phyloP scores from a whole-genome alignment of 2,329 filamentous ascomycete species.

The Nemania serpens region DNA sequence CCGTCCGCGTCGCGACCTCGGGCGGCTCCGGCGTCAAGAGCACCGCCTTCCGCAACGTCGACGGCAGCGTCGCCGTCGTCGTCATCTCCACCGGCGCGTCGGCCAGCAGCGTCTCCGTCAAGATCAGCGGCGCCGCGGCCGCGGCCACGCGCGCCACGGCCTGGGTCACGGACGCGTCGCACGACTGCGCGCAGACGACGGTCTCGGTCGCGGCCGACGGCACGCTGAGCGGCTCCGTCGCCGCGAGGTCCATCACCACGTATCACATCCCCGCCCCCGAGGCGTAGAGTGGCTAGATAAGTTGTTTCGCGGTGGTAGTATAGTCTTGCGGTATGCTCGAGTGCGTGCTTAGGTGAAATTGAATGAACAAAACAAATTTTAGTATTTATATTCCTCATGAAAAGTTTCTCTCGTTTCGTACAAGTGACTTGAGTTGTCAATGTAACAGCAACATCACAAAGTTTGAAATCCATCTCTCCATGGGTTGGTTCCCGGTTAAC shows the following conservation, averaged over 20 bases:
- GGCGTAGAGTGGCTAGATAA: conserved; percentile 2
- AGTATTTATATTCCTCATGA: too few relatives aligned
- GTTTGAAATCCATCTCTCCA: too few relatives aligned
- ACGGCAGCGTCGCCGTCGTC: conserved; percentile 46
- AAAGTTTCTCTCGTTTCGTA: too few relatives aligned
- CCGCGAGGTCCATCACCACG: conserved; percentile 37
- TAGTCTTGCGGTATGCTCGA: too few relatives aligned
- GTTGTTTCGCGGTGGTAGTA: not conserved
- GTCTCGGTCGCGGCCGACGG: conserved; percentile 32
- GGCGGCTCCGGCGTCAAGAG: conserved; percentile 40
- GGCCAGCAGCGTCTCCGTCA: conserved; percentile 26
- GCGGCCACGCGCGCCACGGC: conserved; percentile 29
- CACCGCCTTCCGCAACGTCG: conserved; percentile 45
- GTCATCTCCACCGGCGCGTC: conserved; percentile 38
- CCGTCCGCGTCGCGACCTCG: conserved; percentile 40
- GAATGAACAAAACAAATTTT: too few relatives aligned
- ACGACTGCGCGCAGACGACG: conserved; percentile 31
- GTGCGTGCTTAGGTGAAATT: too few relatives aligned
- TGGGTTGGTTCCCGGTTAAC: too few relatives aligned
- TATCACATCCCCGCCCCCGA: conserved; percentile 30
- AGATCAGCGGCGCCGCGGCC: conserved; percentile 24
- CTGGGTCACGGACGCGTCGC: conserved; percentile 37
- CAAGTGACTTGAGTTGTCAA: too few relatives aligned
- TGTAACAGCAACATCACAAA: too few relatives aligned
- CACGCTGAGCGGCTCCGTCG: conserved; percentile 32